A percentile compares a stretch with the other conserved stretches of the same genome.
These are phyloP conservation scores for Echium plantagineum DNA, from an alignment of 257 asterid genomes.

Conservation along the genomic window DNA sequence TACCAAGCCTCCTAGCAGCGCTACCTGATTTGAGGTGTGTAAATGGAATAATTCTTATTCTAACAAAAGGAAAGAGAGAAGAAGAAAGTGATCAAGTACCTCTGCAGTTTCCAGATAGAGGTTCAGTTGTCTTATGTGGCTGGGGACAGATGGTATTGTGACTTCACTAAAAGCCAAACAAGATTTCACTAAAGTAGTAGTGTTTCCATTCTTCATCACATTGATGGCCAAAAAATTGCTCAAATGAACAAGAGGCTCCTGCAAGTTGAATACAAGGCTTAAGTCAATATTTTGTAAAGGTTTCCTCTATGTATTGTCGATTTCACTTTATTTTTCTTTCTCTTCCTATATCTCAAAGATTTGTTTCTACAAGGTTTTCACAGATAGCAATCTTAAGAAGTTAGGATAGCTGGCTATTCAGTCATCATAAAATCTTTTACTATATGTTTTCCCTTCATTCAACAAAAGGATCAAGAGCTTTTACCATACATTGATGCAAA, in stretches of 20 bases:
- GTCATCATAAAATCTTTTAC: too few relatives aligned
- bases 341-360: neutral
- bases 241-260: slow-evolving; percentile 72
- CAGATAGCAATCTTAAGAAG: neutral
- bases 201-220: slow-evolving; percentile 42
- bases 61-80: slow-evolving; percentile 7
- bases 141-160: slow-evolving; percentile 61
- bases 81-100: slow-evolving; percentile 30
- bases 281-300: neutral
- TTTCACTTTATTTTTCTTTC: neutral
- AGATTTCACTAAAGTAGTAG: slow-evolving; percentile 50
- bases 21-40: slow-evolving; percentile 36
- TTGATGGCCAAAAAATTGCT: slow-evolving; percentile 62
- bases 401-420: neutral
- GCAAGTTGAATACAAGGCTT: slow-evolving; percentile 16
- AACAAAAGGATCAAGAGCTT: too few relatives aligned
- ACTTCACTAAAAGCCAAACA: slow-evolving; percentile 81
- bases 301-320: neutral
- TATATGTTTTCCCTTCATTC: too few relatives aligned
- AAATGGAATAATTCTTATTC: neutral
- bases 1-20: slow-evolving; percentile 59
- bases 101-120: slow-evolving; percentile 84
- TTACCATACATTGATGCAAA: too few relatives aligned
- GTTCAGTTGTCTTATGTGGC: slow-evolving; percentile 48
- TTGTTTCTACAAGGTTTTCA: neutral